phyloP scores from a whole-genome alignment of 768 basidiomycete genomes.

The Chalciporus pseudorubinellus region DNA sequence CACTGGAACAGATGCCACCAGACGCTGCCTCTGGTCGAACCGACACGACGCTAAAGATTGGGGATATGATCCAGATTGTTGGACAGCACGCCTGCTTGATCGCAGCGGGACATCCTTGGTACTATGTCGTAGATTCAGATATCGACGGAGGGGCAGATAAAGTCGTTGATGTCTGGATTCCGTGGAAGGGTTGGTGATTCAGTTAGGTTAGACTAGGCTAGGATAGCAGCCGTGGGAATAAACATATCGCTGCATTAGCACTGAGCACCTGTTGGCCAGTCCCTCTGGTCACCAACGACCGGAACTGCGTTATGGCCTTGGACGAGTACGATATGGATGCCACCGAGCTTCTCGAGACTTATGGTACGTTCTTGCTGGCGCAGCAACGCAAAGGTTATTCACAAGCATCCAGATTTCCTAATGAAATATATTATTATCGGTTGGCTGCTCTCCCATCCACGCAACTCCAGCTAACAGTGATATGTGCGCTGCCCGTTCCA shows the following conservation, averaged over 20 bases:
- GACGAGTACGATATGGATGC: conserved; percentile 76
- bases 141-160: conserved; percentile 42
- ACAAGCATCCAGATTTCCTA: conserved; percentile 74
- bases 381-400: conserved; percentile 11
- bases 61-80: conserved; percentile 65
- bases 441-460: conserved; percentile 32
- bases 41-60: conserved; percentile 43
- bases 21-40: conserved; percentile 8
- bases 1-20: conserved; percentile 43
- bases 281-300: conserved; percentile 1
- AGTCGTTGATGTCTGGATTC: conserved; percentile 82
- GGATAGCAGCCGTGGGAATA: conserved; percentile 24
- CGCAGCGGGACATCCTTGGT: conserved; percentile 78
- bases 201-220: neutral
- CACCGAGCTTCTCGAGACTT: conserved; percentile 92
- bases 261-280: neutral
- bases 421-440: conserved; percentile 99
- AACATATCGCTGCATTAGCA: neutral
- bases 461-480: conserved; percentile 4
- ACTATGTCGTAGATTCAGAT: conserved; percentile 75
- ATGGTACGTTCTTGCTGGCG: conserved; percentile 52
- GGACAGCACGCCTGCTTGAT: conserved; percentile 88
- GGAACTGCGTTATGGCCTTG: conserved; percentile 46
- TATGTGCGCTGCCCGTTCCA: conserved; percentile 29
- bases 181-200: conserved; percentile 84